Conservation (phyloP, 2,329 filamentous ascomycete species). For the Beauveria caledonica region DNA sequence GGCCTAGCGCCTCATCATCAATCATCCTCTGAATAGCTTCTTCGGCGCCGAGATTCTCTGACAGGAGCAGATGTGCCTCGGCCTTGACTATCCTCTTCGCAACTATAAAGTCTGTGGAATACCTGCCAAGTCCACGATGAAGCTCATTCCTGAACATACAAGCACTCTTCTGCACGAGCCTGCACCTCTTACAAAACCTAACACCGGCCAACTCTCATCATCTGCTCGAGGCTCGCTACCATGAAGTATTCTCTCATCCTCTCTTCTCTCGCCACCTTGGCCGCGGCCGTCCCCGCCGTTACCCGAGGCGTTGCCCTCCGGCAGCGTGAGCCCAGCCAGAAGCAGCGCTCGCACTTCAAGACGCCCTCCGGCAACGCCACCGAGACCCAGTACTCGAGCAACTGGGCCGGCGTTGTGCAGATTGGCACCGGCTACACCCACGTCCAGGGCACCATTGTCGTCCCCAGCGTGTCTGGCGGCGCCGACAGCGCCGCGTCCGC, state of each 20-base stretch:
- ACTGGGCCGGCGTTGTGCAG: constrained; percentile 3
- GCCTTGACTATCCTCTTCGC: not conserved
- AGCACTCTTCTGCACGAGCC: not conserved
- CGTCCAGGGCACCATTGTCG: not conserved
- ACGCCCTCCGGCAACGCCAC: not conserved
- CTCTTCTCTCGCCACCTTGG: not conserved
- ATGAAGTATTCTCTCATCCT: not conserved
- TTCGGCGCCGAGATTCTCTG: not conserved
- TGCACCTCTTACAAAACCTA: not conserved
- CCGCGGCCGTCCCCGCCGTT: not conserved
- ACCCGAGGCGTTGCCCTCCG: not conserved
- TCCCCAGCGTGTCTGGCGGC: not conserved
- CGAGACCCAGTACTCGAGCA: not conserved
- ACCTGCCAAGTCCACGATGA: not conserved
- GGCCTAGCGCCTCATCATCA: not conserved
- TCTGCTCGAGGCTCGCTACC: not conserved
- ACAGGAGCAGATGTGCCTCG: not conserved
- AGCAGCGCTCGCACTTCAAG: constrained; percentile 1
- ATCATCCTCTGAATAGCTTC: not conserved
- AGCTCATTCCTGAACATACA: not conserved
- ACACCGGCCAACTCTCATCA: not conserved
- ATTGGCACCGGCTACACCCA: not conserved
- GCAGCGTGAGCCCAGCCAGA: not conserved
- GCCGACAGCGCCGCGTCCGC: constrained; percentile 18
- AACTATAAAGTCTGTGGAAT: not conserved